These are phyloP conservation scores for Neurospora sp. DNA, from an alignment of 2,329 filamentous ascomycete species.

Conservation along the genomic window DNA sequence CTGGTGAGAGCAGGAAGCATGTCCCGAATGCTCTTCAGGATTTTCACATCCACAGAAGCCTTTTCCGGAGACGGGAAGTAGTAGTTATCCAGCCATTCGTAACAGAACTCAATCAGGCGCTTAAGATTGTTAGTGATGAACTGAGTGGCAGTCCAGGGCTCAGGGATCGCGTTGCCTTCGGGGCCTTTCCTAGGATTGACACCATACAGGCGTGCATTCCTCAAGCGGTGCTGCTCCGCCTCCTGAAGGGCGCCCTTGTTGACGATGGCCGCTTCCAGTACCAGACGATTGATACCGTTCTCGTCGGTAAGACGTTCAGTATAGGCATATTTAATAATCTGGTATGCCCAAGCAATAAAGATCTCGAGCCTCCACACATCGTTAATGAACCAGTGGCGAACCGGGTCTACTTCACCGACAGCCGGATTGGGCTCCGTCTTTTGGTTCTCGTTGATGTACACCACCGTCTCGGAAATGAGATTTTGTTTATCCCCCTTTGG, in stretches of 20 bases:
- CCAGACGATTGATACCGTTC: constrained; percentile 41
- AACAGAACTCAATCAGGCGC: constrained; percentile 48
- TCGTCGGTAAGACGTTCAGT: constrained; percentile 50
- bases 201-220: constrained; percentile 63
- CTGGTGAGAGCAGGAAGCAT: constrained; percentile 43
- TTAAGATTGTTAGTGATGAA: constrained; percentile 53
- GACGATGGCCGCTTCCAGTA: constrained; percentile 58
- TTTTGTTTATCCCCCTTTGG: constrained; percentile 55
- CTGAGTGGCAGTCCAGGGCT: constrained; percentile 75
- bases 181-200: constrained; percentile 52
- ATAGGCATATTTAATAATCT: constrained; percentile 64
- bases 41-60: constrained; percentile 24
- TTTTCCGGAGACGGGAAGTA: constrained; percentile 20
- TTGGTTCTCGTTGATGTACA: constrained; percentile 65
- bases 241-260: constrained; percentile 61
- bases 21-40: constrained; percentile 36
- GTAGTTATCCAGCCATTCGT: constrained; percentile 44
- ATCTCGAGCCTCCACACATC: constrained; percentile 64
- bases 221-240: constrained; percentile 60
- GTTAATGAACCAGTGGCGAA: constrained; percentile 80
- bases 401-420: constrained; percentile 63
- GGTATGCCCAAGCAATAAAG: constrained; percentile 70
- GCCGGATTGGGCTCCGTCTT: constrained; percentile 58
- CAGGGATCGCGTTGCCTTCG: constrained; percentile 60
- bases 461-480: constrained; percentile 64